These are phyloP conservation scores for Phytophthora macrochlamydospora DNA, from an alignment of 352 stramenopile species.

Conservation along the genomic window DNA sequence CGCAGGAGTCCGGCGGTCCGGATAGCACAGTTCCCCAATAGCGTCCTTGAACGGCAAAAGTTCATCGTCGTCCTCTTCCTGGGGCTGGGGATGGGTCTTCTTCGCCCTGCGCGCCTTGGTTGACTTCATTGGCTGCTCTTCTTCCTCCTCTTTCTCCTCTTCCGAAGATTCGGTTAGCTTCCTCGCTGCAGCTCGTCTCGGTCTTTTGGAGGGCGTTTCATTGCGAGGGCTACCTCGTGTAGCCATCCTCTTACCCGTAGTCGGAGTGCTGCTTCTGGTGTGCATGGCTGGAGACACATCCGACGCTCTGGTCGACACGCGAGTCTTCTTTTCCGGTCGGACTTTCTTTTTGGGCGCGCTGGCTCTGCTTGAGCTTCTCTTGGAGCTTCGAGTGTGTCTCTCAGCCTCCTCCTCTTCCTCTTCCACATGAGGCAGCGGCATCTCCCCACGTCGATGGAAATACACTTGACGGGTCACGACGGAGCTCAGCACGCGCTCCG, in stretches of 20 bases:
- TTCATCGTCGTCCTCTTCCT: constrained; percentile 45
- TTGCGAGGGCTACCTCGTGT: constrained; percentile 14
- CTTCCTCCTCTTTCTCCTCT: constrained; percentile 19
- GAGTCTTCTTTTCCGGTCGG: constrained; percentile 3
- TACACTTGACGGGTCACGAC: constrained; percentile 75
- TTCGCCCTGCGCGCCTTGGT: constrained; percentile 19
- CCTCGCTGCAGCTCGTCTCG: constrained; percentile 21
- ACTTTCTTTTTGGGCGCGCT: constrained; percentile 20
- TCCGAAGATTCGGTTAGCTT: constrained; percentile 26
- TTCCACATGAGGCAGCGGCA: not conserved
- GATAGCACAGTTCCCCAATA: constrained; percentile 72
- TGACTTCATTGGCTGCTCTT: constrained; percentile 12
- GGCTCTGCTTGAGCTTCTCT: not conserved
- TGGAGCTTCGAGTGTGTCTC: constrained; percentile 8
- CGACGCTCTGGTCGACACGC: constrained; percentile 12
- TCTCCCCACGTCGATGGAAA: constrained; percentile 40
- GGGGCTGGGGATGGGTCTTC: constrained; percentile 42
- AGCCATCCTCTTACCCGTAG: constrained; percentile 18
- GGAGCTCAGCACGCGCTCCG: constrained; percentile 50
- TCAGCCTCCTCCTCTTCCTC: constrained; percentile 6
- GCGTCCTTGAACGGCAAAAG: constrained; percentile 69
- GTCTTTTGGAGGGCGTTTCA: constrained; percentile 28
- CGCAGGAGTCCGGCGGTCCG: constrained; percentile 47
- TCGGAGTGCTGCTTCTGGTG: constrained; percentile 14
- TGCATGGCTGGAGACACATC: constrained; percentile 25